Conservation (phyloP, 352 stramenopile genomes). For the Pilasporangium apinafurcum region DNA sequence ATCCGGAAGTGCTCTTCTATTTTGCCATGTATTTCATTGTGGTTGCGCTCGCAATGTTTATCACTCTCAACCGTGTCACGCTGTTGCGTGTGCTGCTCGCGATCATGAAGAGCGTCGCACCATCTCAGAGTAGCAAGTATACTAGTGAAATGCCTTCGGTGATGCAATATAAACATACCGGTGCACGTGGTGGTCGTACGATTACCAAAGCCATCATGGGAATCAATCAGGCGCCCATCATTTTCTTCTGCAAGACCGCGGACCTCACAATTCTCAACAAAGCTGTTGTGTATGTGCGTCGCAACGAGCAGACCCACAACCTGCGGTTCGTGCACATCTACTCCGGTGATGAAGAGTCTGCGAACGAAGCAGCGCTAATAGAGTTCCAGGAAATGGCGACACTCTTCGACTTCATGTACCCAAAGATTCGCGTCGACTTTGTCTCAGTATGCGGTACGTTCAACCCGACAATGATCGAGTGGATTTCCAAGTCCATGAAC, state of each 20-base stretch:
- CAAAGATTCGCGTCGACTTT: slow-evolving; percentile 86
- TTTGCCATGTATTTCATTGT: slow-evolving; percentile 53
- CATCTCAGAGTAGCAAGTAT: slow-evolving; percentile 13
- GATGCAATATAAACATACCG: slow-evolving; percentile 12
- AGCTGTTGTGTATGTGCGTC: slow-evolving; percentile 79
- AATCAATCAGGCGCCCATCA: slow-evolving; percentile 50
- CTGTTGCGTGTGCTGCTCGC: slow-evolving; percentile 26
- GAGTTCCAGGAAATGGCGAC: slow-evolving; percentile 44
- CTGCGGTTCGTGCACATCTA: slow-evolving; percentile 76
- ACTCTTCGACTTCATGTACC: slow-evolving; percentile 89
- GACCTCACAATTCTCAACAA: slow-evolving; percentile 87
- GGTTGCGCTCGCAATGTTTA: slow-evolving; percentile 29
- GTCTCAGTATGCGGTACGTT: slow-evolving; percentile 68
- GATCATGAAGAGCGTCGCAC: slow-evolving; percentile 20
- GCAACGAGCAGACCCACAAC: slow-evolving; percentile 77
- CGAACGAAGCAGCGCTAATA: slow-evolving; percentile 6
- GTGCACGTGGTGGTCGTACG: slow-evolving; percentile 20
- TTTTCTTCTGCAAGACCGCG: slow-evolving; percentile 85
- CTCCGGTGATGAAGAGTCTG: slow-evolving; percentile 20
- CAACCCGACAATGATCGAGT: slow-evolving; percentile 75
- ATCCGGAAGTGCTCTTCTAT: slow-evolving; percentile 39
- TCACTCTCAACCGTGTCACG: slow-evolving; percentile 48
- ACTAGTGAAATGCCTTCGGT: neutral
- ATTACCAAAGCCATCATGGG: slow-evolving; percentile 35
- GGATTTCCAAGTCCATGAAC: slow-evolving; percentile 58